phyloP scores from a whole-genome alignment of 2,329 filamentous ascomycete species.

The Hypoxylon sp. region DNA sequence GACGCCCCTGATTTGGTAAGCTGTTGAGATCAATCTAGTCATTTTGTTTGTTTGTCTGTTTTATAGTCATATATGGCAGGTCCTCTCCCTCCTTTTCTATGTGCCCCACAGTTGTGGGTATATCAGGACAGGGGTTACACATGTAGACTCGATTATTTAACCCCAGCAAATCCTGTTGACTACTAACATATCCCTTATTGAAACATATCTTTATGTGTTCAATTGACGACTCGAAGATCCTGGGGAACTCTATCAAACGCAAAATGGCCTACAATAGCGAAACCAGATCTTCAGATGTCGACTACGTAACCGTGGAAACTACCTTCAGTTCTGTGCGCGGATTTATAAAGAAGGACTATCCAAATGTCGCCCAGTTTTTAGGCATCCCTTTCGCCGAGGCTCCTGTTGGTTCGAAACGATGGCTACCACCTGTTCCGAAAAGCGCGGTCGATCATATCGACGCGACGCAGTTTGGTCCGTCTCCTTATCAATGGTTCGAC shows the following conservation, averaged over 20 bases:
- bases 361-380: neutral
- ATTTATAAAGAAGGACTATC: constrained; percentile 1
- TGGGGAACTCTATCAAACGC: neutral
- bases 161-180: neutral
- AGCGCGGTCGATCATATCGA: neutral
- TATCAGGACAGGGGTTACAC: neutral
- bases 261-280: neutral
- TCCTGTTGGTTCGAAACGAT: neutral
- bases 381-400: constrained; percentile 4
- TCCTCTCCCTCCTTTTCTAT: neutral
- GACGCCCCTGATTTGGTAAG: no score
- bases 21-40: no score
- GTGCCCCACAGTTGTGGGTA: neutral
- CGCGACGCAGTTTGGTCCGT: neutral
- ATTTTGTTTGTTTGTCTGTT: no score
- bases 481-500: neutral
- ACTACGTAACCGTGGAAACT: neutral
- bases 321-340: neutral
- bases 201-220: neutral
- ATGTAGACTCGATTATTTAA: neutral
- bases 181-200: neutral
- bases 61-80: neutral
- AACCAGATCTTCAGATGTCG: neutral
- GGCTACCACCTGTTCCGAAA: constrained; percentile 1
- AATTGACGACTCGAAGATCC: neutral